Conservation (phyloP, 441 rosid species). For the Populus hybrid region DNA sequence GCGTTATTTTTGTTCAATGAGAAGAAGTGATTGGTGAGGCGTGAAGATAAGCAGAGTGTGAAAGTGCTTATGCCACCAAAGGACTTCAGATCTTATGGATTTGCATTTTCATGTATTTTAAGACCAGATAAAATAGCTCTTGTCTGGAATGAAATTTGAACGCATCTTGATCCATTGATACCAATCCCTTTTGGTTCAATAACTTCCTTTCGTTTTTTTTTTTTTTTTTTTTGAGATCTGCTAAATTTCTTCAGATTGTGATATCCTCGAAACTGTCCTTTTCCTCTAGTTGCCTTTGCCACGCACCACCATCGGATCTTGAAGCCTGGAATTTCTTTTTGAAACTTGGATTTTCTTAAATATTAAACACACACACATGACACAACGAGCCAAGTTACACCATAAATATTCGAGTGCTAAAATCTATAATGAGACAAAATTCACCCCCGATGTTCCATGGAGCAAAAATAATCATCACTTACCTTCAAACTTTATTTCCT, state of each 20-base stretch:
- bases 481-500: background rate
- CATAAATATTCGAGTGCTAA: background rate
- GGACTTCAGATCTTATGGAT: background rate
- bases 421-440: background rate
- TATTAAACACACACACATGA: background rate
- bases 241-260: background rate
- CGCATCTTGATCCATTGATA: constrained; percentile 39
- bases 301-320: constrained; percentile 20
- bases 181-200: constrained; percentile 34
- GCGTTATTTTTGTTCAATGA: no score
- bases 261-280: constrained; percentile 22
- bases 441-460: constrained; percentile 1
- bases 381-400: background rate
- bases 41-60: constrained; percentile 32
- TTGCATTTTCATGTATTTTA: background rate
- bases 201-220: constrained; percentile 36
- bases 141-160: constrained; percentile 5
- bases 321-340: background rate
- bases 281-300: constrained; percentile 26
- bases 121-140: background rate
- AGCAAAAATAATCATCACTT: constrained; percentile 5
- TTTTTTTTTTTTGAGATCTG: background rate
- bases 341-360: background rate
- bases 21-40: background rate
- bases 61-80: constrained; percentile 37